These are phyloP conservation scores for Trichoderma orchidacearum DNA, from an alignment of 495 filamentous ascomycete species.

Conservation along the genomic window DNA sequence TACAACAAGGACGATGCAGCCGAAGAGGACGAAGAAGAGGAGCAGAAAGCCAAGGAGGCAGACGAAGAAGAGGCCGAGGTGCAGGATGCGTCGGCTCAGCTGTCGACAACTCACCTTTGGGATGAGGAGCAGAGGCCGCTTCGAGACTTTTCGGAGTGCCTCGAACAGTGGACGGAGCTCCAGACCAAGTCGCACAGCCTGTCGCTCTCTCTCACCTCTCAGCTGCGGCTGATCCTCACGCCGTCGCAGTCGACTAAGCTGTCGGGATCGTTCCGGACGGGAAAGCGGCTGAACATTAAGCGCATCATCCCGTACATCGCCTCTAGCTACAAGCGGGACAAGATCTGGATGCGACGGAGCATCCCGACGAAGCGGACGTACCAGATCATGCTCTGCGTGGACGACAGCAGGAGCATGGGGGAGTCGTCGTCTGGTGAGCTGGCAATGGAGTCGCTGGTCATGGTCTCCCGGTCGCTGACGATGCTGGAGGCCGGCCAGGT, in stretches of 20 bases:
- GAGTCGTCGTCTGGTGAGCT: constrained; percentile 49
- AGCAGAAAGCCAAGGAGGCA: constrained; percentile 15
- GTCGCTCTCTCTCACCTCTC: constrained; percentile 77
- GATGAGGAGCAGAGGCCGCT: constrained; percentile 17
- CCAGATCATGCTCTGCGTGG: constrained; percentile 93
- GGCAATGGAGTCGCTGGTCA: constrained; percentile 82
- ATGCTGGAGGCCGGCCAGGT: constrained; percentile 92
- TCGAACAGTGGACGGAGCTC: constrained; percentile 72
- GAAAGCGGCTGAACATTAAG: constrained; percentile 97
- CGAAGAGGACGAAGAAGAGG: constrained; percentile 15
- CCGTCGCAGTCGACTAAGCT: constrained; percentile 93
- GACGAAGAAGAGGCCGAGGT: constrained; percentile 40
- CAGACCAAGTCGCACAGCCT: constrained; percentile 72
- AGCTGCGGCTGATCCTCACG: constrained; percentile 86
- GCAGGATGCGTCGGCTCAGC: constrained; percentile 57
- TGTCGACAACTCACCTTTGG: constrained; percentile 58
- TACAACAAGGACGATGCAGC: constrained; percentile 16
- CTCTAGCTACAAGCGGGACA: constrained; percentile 93
- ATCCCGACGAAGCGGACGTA: constrained; percentile 87
- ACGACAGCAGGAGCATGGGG: constrained; percentile 88
- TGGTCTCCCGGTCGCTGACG: constrained; percentile 69
- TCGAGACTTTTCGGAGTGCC: constrained; percentile 44
- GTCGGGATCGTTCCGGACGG: constrained; percentile 91
- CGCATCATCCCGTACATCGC: constrained; percentile 99
- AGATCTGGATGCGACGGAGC: constrained; percentile 96